phyloP scores from a whole-genome alignment of 768 basidiomycete genomes.

The Peribolospora baueri region DNA sequence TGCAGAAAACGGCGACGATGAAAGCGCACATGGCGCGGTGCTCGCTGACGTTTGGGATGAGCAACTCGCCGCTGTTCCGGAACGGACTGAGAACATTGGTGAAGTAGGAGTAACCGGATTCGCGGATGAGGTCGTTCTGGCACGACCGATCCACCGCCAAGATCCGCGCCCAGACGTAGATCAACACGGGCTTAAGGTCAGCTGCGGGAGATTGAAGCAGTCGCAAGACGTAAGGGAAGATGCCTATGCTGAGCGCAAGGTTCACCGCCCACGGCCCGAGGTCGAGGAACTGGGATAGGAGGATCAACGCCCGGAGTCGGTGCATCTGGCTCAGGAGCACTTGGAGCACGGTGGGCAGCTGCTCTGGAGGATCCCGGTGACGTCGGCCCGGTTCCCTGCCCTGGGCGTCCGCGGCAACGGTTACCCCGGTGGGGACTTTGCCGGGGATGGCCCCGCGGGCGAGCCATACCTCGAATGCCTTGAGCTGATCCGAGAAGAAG shows the following conservation, averaged over 20 bases:
- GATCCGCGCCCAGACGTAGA: constrained; percentile 97
- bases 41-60: constrained; percentile 75
- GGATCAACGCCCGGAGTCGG: constrained; percentile 77
- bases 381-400: not conserved
- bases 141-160: constrained; percentile 86
- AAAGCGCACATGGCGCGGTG: constrained; percentile 98
- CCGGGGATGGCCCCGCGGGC: constrained; percentile 52
- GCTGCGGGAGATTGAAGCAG: constrained; percentile 80
- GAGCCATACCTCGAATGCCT: constrained; percentile 96
- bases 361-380: constrained; percentile 50
- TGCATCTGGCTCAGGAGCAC: constrained; percentile 90
- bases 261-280: constrained; percentile 97
- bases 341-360: constrained; percentile 90
- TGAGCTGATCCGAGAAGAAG: constrained; percentile 89
- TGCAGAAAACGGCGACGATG: constrained; percentile 65
- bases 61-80: constrained; percentile 5
- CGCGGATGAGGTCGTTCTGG: constrained; percentile 66
- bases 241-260: constrained; percentile 81
- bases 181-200: constrained; percentile 87
- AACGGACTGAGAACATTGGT: constrained; percentile 41
- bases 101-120: constrained; percentile 49
- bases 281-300: constrained; percentile 91
- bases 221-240: constrained; percentile 95
- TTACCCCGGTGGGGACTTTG: not conserved
- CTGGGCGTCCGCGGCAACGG: not conserved